Percentiles rank a stretch among this genome's conserved stretches.
These are phyloP conservation scores for Mycena metata DNA, from an alignment of 768 basidiomycete species.

Conservation along the genomic window DNA sequence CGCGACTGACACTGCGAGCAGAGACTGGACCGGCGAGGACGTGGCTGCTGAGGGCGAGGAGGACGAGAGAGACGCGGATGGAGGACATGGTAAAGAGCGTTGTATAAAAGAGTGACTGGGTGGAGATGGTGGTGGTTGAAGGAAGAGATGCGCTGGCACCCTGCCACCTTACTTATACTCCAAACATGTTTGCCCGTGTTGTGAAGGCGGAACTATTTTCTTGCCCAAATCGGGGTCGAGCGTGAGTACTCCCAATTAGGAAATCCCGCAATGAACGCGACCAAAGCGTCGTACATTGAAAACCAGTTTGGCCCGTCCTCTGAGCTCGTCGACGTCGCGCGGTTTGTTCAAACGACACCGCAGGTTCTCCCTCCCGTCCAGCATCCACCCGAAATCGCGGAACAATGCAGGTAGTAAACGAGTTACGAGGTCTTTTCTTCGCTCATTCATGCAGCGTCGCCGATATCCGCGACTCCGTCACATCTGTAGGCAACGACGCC, in stretches of 20 bases:
- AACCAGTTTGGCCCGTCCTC: constrained; percentile 77
- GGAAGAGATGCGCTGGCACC: not conserved
- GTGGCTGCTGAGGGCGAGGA: constrained; percentile 36
- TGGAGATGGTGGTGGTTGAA: constrained; percentile 11
- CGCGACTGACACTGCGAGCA: constrained; percentile 2
- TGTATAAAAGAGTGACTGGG: constrained; percentile 35
- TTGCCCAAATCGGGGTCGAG: too few species aligned
- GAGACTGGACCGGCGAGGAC: constrained; percentile 42
- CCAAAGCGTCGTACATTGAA: constrained; percentile 49
- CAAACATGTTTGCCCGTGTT: too few species aligned
- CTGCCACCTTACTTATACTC: too few species aligned
- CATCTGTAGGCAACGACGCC: constrained; percentile 18
- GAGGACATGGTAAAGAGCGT: constrained; percentile 37
- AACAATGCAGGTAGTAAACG: constrained; percentile 52
- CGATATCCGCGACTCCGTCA: constrained; percentile 39
- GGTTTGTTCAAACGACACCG: constrained; percentile 54
- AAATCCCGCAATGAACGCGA: constrained; percentile 40
- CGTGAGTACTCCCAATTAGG: too few species aligned
- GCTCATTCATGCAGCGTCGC: constrained; percentile 33
- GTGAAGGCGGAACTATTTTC: too few species aligned
- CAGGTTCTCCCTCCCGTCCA: constrained; percentile 23
- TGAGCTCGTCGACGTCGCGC: constrained; percentile 61
- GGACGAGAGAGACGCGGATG: constrained; percentile 27
- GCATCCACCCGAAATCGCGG: constrained; percentile 37
- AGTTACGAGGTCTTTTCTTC: not conserved